Base-by-base conservation (phyloP, 2,329 filamentous ascomycete genomes). In the Alternaria incomplexa region DNA sequence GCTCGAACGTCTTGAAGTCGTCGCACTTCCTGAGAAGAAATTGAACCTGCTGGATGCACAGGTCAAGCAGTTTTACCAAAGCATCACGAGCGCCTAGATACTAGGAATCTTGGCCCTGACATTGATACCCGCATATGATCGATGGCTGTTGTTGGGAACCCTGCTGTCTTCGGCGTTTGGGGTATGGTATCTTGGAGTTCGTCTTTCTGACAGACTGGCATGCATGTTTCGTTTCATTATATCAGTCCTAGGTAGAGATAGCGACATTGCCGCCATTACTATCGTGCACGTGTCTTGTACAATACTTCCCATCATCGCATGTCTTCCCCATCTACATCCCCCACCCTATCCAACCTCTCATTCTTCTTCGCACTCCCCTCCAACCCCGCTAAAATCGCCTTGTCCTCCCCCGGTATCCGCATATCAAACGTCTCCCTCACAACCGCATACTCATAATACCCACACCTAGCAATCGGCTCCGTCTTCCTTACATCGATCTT, bases 361-460 rank as follows among this genome's bases (percentile, higher is more conserved):
- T 77, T 69, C 47, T 65, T 64, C 53, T 67, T 75, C 55, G 61
- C 45, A 64, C 68, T 77, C 17, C 77, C 76, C 61, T 77, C 77
- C 56, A 79, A 52, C 22, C 76, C 76, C 12, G 62, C 68, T 47
- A 69, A 25, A 12, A 71, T 48, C 53, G 57, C 64, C 43, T 66
- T 66, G 57, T 77, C 70, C 44, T 71, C 77, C 51, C 77, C 83
- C 4, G 84, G 84, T 62, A 85, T 82, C 5, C 80, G 75, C 87
- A 89, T 89, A 52, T 89, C 86, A 76, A 89, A 89, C 1, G 85
- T 84, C 22, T 86, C 83, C 55, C 79, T 78, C 3, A 89, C 80
- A 11, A 86, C 85, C 2, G 84, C 80, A 77, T 89, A 89, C 72
- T 89, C 81, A 69, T 85, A 86, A 72, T 89, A 89, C 15, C 87